Base-by-base conservation (phyloP, 2,329 filamentous ascomycete genomes). In the Penicillium aurantiogriseum region DNA sequence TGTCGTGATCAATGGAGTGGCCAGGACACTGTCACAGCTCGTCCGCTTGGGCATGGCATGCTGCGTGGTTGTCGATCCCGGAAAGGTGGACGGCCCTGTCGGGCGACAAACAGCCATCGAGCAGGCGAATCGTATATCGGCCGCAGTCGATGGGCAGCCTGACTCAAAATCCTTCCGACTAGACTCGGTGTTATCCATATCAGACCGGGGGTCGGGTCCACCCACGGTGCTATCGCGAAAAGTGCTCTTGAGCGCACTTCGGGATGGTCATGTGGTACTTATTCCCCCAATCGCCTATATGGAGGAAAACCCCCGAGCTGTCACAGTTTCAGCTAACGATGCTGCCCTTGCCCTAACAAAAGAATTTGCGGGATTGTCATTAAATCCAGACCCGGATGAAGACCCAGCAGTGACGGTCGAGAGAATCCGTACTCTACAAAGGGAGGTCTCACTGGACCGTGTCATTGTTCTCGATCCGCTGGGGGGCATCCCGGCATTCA, bases 391-490 rank as follows among this genome's bases (percentile, higher is more conserved):
- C 35, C 71, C 73, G 2, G 76, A 79, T 8, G 79, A 81, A 52
- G 77, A 81, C 55, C 75, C 77, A 5, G 63, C 67, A 43, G 64
- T 70, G 43, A 75, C 71, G 13, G 75, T 69, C 35, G 71, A 76
- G 59, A 75, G 74, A 51, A 71, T 77, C 47, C 65, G 67, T 53
- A 69, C 69, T 48, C 71, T 80, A 2, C 77, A 77, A 54, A 81
- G 82, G 31, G 75, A 85, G 58, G 83, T 88, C 0, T 83, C 84
- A 0, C 77, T 99, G 6, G 93, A 97, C 70, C 85, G 93, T 36
- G 81, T 99, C 42, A 96, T 99, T 60, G 79, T 99, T 29, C 81
- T 99, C 7, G 94, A 99, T 72, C 87, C 90, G 0, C 77, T 92
- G 0, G 94, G 94, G 3, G 93, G 92, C 0, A 91, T 92, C 45